A percentile compares a stretch with the other conserved stretches of the same genome.
Conservation (phyloP, 176 grass and related monocot species). For the Tillandsia fasciculata region DNA sequence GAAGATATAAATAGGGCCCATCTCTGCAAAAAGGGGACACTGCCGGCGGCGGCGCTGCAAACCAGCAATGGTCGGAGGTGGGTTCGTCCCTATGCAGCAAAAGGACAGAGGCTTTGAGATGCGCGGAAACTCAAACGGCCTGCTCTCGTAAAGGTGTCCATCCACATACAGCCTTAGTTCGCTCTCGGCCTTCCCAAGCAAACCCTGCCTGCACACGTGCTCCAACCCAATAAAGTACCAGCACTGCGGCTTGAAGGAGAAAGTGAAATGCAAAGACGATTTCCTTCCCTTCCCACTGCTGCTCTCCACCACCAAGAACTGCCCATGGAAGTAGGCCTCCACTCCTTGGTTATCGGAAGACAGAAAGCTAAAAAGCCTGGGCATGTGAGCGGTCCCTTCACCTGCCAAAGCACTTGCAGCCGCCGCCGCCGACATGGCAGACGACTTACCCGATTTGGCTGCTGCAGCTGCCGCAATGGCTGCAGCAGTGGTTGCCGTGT, state of each 20-base stretch:
- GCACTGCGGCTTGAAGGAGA: conserved; percentile 75
- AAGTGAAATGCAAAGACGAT: conserved; percentile 89
- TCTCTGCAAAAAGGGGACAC: conserved; percentile 91
- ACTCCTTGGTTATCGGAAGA: conserved; percentile 87
- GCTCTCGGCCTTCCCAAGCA: conserved; percentile 85
- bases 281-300: conserved; percentile 76
- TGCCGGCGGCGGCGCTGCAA: conserved; percentile 73
- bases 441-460: conserved; percentile 85
- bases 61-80: conserved; percentile 91
- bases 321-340: conserved; percentile 96
- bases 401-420: conserved; percentile 90
- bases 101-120: conserved; percentile 86
- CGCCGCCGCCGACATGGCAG: conserved; percentile 86
- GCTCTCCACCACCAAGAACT: conserved; percentile 89
- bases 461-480: conserved; percentile 88
- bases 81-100: conserved; percentile 95
- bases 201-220: conserved; percentile 76
- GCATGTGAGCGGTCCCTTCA: conserved; percentile 94
- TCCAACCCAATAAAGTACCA: conserved; percentile 97
- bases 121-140: conserved; percentile 81
- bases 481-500: conserved; percentile 86
- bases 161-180: conserved; percentile 87
- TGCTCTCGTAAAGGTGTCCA: conserved; percentile 72
- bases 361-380: conserved; percentile 87
- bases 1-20: conserved; percentile 97